Conservation (phyloP, 352 stramenopile genomes). For the Nothophytophthora sp. region DNA sequence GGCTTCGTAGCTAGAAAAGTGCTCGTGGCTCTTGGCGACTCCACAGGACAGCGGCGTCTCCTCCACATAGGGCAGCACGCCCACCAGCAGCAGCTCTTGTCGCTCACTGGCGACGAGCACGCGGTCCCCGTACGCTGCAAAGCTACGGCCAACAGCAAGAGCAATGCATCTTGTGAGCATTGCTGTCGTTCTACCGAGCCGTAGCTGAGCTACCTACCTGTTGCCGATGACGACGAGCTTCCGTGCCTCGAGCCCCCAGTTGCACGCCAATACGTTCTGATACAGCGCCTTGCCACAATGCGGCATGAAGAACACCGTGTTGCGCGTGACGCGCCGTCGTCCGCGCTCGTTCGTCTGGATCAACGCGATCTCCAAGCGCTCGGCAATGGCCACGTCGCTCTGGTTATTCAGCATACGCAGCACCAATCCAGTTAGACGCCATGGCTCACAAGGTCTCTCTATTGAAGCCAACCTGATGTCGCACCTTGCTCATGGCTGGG, state of each 20-base stretch:
- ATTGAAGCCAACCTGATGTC: neutral
- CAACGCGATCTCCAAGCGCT: conserved; percentile 39
- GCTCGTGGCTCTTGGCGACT: conserved; percentile 45
- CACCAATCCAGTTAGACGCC: neutral
- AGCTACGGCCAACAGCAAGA: conserved; percentile 32
- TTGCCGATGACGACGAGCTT: conserved; percentile 87
- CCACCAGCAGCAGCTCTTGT: conserved; percentile 43
- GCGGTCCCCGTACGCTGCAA: conserved; percentile 77
- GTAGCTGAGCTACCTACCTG: conserved; percentile 35
- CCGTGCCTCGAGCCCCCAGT: conserved; percentile 50
- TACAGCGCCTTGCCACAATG: conserved; percentile 89
- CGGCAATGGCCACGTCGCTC: conserved; percentile 59
- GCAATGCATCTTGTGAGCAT: conserved; percentile 1
- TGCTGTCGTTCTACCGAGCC: neutral
- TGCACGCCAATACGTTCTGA: conserved; percentile 87
- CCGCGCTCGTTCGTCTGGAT: conserved; percentile 73
- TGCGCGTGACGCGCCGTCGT: conserved; percentile 24
- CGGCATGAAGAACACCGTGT: conserved; percentile 92
- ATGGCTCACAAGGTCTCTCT: neutral
- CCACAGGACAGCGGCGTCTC: conserved; percentile 45
- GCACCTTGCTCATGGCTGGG: conserved; percentile 79
- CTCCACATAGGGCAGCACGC: conserved; percentile 45
- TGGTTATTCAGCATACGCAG: conserved; percentile 12
- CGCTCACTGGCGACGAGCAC: conserved; percentile 48
- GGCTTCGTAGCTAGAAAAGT: conserved; percentile 66